Evolutionary conservation across 2,329 filamentous ascomycete species (phyloP), one percentile per base, ranked within the genome.

Genomic region (Xenosphaeropsis pyriputrescens): DNA sequence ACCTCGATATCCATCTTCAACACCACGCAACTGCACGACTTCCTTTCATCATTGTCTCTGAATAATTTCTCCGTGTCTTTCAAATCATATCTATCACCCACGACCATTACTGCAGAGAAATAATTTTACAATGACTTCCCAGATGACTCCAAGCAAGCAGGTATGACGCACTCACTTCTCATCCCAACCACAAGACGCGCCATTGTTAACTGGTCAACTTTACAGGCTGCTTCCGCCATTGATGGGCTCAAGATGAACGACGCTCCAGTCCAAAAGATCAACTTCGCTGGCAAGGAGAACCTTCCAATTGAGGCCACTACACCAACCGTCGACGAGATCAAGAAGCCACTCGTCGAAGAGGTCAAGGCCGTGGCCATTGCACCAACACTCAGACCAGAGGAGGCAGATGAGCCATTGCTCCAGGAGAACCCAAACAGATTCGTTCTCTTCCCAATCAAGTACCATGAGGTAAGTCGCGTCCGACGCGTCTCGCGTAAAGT

Each of bases 391-490:
- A 80, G 80, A 63, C 50, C 71, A 18, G 70, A 81, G 36, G 85
- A 94, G 62, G 71, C 72, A 41, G 73, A 86, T 41, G 91, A 98
- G 72, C 91, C 91, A 41, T 70, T 98, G 37, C 76, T 98, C 6
- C 82, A 86, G 59, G 91, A 96, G 66, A 98, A 98, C 66, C 81
- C 86, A 45, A 76, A 93, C 50, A 84, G 91, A 53, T 98, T 98
- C 56, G 91, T 98, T 42, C 73, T 98, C 45, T 98, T 98, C 67
- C 91, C 91, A 49, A 94, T 98, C 63, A 95, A 95, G 72, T 95
- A 96, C 66, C 88, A 96, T 56, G 89, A 96, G 80, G 89, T 95
- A 65, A 63, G 17, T 50, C 44, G 43, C 43, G 42, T 47, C 19
- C 7, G 50, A 53, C 51, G 64, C 67, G 64, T 47, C 61, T 50